Evolutionary conservation across 2,329 filamentous ascomycete genomes (phyloP), one percentile per base, ranked within the genome.

Genomic region (Zopfia rhizophila): DNA sequence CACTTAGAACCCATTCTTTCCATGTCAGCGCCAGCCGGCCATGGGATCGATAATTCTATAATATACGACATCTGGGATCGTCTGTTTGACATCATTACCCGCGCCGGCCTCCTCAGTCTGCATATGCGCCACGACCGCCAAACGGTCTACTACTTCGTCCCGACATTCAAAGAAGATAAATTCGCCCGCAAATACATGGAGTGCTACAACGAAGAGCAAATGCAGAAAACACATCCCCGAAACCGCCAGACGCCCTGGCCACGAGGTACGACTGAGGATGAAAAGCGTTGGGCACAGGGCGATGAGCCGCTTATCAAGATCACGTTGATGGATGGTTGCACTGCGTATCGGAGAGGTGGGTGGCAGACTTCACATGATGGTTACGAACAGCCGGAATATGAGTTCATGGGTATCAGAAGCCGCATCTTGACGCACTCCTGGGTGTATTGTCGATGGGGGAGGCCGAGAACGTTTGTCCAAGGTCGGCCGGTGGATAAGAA

Each of bases 381-480:
- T 7, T 49, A 24, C 22, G 48, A 48, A 16, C 21, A 32, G 2
- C 3, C 1, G 3, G 45, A 8, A 5, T 44, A 29, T 3, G 37
- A 30, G 35, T 8, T 22, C 0, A 21, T 29, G 36, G 61, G 64
- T 0, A 32, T 63, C 5, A 39, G 65, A 2, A 37, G 8, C 1
- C 29, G 61, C 1, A 5, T 44, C 1, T 11, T 70, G 28, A 53
- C 44, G 21, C 49, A 53, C 4, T 59, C 46, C 4, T 68, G 60
- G 63, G 60, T 63, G 38, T 61, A 40, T 42, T 65, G 59, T 51
- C 45, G 65, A 2, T 66, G 62, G 61, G 65, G 63, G 0, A 19
- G 51, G 17, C 22, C 38, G 1, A 35, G 54, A 27, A 41, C 16
- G 29, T 60, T 53, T 16, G 30, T 29, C 7, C 19, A 40, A 19